A percentile compares a stretch with the other conserved stretches of the same genome.
These are phyloP conservation scores for Ceratobasidium sp. DNA, from an alignment of 1,284 basidiomycete species.

Conservation along the genomic window DNA sequence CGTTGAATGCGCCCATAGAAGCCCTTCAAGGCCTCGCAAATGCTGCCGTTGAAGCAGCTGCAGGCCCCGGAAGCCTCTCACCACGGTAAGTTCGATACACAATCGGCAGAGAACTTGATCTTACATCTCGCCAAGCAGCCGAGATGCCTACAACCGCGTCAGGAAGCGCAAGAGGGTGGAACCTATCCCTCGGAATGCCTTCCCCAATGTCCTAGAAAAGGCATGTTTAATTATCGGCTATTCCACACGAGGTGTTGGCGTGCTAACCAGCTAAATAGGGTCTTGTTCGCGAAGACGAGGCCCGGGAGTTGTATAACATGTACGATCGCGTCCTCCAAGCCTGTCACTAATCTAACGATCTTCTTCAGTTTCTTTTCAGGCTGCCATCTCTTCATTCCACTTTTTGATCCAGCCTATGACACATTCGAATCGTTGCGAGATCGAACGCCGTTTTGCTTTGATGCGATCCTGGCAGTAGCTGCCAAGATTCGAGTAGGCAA, in stretches of 20 bases:
- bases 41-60: slow-evolving; percentile 90
- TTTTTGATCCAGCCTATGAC: slow-evolving; percentile 90
- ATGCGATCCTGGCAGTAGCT: slow-evolving; percentile 88
- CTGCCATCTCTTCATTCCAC: slow-evolving; percentile 92
- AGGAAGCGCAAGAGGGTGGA: slow-evolving; percentile 89
- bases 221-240: slow-evolving; percentile 49
- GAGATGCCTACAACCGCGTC: slow-evolving; percentile 50
- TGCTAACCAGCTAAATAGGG: slow-evolving; percentile 57
- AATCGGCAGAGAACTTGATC: not conserved
- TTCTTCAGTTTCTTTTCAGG: slow-evolving; percentile 86
- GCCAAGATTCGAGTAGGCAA: slow-evolving; percentile 90
- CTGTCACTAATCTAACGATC: slow-evolving; percentile 45
- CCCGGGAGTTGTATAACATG: slow-evolving; percentile 84
- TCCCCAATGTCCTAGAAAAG: slow-evolving; percentile 85
- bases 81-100: not conserved
- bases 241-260: not conserved
- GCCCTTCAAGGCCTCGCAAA: slow-evolving; percentile 91
- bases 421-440: slow-evolving; percentile 89
- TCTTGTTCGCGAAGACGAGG: slow-evolving; percentile 76
- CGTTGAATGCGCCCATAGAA: slow-evolving; percentile 89
- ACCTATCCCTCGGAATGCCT: slow-evolving; percentile 83
- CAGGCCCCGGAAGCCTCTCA: slow-evolving; percentile 60
- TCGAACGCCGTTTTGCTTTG: slow-evolving; percentile 91
- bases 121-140: slow-evolving; percentile 1
- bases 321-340: slow-evolving; percentile 49